Conservation (phyloP, 2,329 filamentous ascomycete genomes). For the Ophioceras dolichostomum region DNA sequence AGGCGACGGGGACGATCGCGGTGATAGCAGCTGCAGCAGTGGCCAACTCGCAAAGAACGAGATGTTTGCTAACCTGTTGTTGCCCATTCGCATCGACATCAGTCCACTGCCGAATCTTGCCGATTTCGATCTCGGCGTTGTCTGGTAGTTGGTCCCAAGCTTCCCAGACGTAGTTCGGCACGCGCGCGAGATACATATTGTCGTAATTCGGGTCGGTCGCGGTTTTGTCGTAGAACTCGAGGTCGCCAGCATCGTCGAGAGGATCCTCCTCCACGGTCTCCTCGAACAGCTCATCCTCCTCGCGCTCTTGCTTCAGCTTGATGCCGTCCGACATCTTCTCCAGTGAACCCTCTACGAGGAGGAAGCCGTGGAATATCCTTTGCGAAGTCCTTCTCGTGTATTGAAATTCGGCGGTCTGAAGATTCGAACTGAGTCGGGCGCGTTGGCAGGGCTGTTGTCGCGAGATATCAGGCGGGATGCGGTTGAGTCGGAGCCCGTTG, state of each 20-base stretch:
- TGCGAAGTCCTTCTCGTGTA: too few relatives aligned
- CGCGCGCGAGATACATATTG: slow-evolving; percentile 58
- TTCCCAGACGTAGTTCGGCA: slow-evolving; percentile 73
- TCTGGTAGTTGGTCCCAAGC: slow-evolving; percentile 66
- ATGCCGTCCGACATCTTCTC: slow-evolving; percentile 8
- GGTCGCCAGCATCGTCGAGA: slow-evolving; percentile 53
- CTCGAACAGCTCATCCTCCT: slow-evolving; percentile 3
- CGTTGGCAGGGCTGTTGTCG: too few relatives aligned
- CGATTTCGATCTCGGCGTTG: slow-evolving; percentile 71
- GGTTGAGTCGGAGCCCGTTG: too few relatives aligned
- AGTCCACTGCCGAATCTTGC: slow-evolving; percentile 54
- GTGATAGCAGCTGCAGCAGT: too few relatives aligned
- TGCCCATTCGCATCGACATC: slow-evolving; percentile 40
- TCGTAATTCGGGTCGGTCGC: slow-evolving; percentile 24
- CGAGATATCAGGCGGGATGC: too few relatives aligned
- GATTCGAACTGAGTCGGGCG: too few relatives aligned
- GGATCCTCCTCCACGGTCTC: slow-evolving; percentile 34
- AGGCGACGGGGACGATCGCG: too few relatives aligned
- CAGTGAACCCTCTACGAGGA: too few relatives aligned
- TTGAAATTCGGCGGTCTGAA: too few relatives aligned
- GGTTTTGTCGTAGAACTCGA: slow-evolving; percentile 38
- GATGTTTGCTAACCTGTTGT: slow-evolving; percentile 19
- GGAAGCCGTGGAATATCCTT: too few relatives aligned
- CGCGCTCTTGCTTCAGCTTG: slow-evolving; percentile 31
- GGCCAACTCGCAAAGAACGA: too few relatives aligned